A percentile compares a stretch with the other conserved stretches of the same genome.
Evolutionary conservation across 306 rosid species (phyloP).

Genomic region (Erythrophleum fordii): DNA sequence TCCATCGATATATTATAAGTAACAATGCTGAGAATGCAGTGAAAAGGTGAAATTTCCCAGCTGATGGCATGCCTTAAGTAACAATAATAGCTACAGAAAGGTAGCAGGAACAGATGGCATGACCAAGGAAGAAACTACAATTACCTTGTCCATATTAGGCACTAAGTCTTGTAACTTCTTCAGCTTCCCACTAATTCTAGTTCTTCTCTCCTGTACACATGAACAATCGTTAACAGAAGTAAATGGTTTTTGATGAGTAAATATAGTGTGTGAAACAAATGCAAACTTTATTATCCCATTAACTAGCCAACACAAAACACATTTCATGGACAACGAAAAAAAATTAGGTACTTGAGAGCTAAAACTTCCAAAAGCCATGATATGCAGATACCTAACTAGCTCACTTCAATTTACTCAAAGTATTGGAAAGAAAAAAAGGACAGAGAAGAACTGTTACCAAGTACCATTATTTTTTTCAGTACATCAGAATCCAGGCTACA

Average conservation of each 20-base stretch:
- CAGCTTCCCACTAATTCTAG: conserved; percentile 73
- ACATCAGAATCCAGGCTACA: not conserved
- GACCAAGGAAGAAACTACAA: not conserved
- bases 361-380: not conserved
- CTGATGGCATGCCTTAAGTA: not conserved
- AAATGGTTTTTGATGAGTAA: not conserved
- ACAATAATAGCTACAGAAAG: not conserved
- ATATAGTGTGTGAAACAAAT: not conserved
- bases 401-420: not conserved
- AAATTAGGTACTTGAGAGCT: not conserved
- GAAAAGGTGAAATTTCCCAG: not conserved
- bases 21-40: not conserved
- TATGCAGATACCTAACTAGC: not conserved
- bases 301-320: not conserved
- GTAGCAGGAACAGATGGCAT: not conserved
- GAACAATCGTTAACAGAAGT: not conserved
- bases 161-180: conserved; percentile 76
- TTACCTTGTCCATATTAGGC: conserved; percentile 84
- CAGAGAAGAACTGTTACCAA: not conserved
- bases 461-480: not conserved
- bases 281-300: not conserved
- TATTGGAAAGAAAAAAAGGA: not conserved
- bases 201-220: conserved; percentile 65
- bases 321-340: not conserved
- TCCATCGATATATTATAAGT: not conserved